Evolutionary conservation across 1,284 basidiomycete species (phyloP).

Genomic region (Apiotrichum domesticum): DNA sequence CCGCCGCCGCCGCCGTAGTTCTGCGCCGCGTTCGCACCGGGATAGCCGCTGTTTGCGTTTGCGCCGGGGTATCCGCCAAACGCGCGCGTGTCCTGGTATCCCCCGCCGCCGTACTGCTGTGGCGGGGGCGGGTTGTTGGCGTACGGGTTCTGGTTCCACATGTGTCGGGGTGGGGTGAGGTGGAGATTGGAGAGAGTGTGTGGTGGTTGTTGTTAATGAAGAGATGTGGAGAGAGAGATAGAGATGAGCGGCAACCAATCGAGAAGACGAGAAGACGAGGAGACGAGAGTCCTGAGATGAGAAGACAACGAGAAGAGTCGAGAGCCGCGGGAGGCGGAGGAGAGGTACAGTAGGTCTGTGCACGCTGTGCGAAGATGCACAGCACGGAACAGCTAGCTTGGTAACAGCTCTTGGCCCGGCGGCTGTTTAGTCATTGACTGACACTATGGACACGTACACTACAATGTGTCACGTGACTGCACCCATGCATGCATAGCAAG

Average conservation of each 20-base stretch:
- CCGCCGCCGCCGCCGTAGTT: neutral
- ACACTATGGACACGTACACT: no score
- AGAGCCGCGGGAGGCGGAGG: no score
- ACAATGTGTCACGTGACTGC: no score
- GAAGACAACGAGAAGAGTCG: no score
- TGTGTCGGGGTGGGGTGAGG: neutral
- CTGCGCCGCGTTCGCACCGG: no score
- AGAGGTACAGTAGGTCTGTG: slow-evolving; percentile 3
- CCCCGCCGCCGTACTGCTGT: neutral
- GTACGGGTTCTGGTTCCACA: slow-evolving; percentile 5
- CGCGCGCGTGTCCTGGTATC: neutral
- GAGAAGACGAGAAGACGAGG: neutral
- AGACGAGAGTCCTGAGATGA: neutral
- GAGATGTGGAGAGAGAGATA: neutral
- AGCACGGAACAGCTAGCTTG: no score
- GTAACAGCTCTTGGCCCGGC: no score
- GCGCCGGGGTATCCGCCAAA: neutral
- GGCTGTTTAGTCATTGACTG: no score
- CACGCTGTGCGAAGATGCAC: slow-evolving; percentile 15
- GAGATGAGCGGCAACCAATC: neutral
- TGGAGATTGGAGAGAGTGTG: no score
- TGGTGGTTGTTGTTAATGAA: neutral
- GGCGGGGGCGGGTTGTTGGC: slow-evolving; percentile 14
- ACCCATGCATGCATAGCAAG: no score
- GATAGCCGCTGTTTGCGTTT: neutral